Conservation (phyloP, 2,329 filamentous ascomycete species). For the Mycocentrospora acerina region DNA sequence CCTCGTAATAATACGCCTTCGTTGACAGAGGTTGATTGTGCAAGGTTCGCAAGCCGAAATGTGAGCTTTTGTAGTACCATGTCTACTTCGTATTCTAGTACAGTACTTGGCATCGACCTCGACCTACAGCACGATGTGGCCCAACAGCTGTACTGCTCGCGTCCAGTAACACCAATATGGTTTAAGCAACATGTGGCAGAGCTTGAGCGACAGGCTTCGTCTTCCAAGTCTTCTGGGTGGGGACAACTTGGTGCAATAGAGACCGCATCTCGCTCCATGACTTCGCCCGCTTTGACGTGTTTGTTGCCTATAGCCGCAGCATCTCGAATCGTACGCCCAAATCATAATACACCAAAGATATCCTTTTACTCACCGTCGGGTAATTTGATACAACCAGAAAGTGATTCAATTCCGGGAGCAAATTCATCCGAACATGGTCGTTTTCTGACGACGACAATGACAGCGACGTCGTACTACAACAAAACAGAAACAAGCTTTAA, state of each 20-base stretch:
- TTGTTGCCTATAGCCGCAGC: constrained; percentile 42
- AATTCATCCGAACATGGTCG: constrained; percentile 8
- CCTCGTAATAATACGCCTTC: constrained; percentile 21
- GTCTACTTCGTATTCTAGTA: constrained; percentile 38
- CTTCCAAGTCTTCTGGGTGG: constrained; percentile 10
- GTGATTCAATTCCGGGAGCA: constrained; percentile 13
- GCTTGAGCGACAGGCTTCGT: constrained; percentile 16
- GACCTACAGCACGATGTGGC: constrained; percentile 30
- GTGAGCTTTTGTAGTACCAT: constrained; percentile 37
- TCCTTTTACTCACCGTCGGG: constrained; percentile 40
- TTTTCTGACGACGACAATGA: constrained; percentile 7
- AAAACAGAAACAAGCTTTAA: too few relatives aligned
- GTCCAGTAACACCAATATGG: constrained; percentile 26
- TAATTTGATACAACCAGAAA: constrained; percentile 33
- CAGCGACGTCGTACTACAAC: constrained; percentile 12
- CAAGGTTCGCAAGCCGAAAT: constrained; percentile 24
- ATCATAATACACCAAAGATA: constrained; percentile 27
- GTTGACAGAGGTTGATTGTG: constrained; percentile 14
- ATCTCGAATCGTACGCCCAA: constrained; percentile 36
- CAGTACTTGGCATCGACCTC: constrained; percentile 38
- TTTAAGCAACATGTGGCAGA: constrained; percentile 27
- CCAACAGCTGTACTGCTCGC: constrained; percentile 15
- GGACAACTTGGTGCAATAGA: constrained; percentile 3
- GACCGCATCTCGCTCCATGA: constrained; percentile 22
- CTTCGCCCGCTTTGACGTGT: constrained; percentile 38